phyloP scores from a whole-genome alignment of 2,329 filamentous ascomycete species.

The Hymenoscyphus occultus region DNA sequence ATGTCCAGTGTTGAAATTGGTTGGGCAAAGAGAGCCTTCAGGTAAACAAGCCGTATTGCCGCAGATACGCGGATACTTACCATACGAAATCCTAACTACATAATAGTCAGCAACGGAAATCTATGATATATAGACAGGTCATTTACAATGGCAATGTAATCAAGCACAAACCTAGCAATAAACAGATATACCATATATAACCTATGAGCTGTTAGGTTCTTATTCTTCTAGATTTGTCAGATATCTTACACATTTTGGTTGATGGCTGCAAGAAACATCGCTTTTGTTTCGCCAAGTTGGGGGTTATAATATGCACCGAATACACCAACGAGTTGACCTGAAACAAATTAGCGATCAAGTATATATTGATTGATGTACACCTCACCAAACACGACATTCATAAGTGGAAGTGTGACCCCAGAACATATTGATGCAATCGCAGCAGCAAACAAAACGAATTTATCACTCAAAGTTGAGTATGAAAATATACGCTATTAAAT shows the following conservation, averaged over 20 bases:
- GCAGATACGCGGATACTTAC: slow-evolving; percentile 59
- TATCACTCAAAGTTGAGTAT: slow-evolving; percentile 20
- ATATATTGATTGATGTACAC: slow-evolving; percentile 28
- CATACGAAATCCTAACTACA: slow-evolving; percentile 49
- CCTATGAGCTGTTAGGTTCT: slow-evolving; percentile 33
- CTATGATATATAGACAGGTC: neutral
- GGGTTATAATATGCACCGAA: slow-evolving; percentile 51
- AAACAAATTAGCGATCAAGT: neutral
- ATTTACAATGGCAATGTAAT: slow-evolving; percentile 52
- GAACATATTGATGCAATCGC: slow-evolving; percentile 49
- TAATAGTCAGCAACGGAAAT: neutral
- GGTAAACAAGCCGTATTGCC: slow-evolving; percentile 59
- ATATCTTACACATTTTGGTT: slow-evolving; percentile 38
- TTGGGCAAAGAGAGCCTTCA: slow-evolving; percentile 61
- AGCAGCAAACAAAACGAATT: slow-evolving; percentile 34
- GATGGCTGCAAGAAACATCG: slow-evolving; percentile 49
- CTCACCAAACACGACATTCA: slow-evolving; percentile 55
- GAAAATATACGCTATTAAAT: slow-evolving; percentile 26
- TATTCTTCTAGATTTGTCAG: too few species aligned
- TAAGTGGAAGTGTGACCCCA: slow-evolving; percentile 53
- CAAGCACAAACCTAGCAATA: slow-evolving; percentile 51
- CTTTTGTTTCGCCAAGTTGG: slow-evolving; percentile 40
- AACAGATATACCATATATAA: slow-evolving; percentile 59
- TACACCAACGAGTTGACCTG: slow-evolving; percentile 39
- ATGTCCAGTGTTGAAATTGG: slow-evolving; percentile 66